Evolutionary conservation across 495 filamentous ascomycete species (phyloP), one percentile per base, ranked within the genome.

Genomic region (Neurospora sp.): DNA sequence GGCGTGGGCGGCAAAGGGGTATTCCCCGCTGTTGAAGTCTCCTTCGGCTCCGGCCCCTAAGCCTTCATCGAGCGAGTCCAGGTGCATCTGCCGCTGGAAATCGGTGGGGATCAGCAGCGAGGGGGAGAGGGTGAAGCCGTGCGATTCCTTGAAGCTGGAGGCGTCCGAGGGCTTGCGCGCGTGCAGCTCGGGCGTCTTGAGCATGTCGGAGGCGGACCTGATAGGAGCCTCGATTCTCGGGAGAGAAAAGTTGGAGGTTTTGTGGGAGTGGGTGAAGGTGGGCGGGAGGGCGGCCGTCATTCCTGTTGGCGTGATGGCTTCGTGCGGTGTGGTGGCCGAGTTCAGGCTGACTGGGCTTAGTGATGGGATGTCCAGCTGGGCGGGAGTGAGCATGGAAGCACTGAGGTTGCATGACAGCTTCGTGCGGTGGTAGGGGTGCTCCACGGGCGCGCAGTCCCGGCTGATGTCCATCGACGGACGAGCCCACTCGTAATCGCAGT

Each of bases 401-500:
- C 81, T 79, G 39, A 74, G 72, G n/a, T 78, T 74, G 42, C 75
- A 78, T 8, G 79, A 79, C 16, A 69, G 73, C 16, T 72, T 42
- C 2, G 72, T 45, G 22, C 78, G 78, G 40, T 79, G 73, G 27
- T 65, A 65, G 14, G 77, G 75, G 42, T 79, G 75, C 48, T 78
- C 73, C 2, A 78, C 76, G 1, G 78, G 74, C 6, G 79, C 79
- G 1, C 69, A 69, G 27, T 80, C 81, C 10, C 83, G 81, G 70
- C 73, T 76, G 38, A 82, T 74, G 61, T 87, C 85, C 59, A 83
- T 72, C 2, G 85, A 87, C 10, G 83, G 80, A 12, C 89, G 87
- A 68, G 90, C 87, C 94, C 94, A 97, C 73, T 96, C 91, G 74
- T 94, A 97, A 75, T 98, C 89, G 78, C 92, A 97, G 76, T 94